Percentiles rank a stretch among this genome's conserved stretches.
phyloP scores from a whole-genome alignment of 139 green algal species.

The Auxenochlorella protothecoides region DNA sequence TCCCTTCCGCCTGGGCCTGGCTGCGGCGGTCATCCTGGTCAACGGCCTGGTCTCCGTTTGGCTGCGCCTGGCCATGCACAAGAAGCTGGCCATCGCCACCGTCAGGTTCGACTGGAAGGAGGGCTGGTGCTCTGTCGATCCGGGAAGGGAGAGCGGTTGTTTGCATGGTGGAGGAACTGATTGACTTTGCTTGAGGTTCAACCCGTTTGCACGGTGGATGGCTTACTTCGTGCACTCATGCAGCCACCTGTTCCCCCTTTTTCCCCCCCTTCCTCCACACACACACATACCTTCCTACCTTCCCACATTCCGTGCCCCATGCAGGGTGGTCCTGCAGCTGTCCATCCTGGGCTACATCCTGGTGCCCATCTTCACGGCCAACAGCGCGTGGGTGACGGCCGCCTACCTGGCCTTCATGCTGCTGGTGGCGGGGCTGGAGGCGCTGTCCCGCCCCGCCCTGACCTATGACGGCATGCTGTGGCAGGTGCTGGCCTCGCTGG shows the following conservation, averaged over 20 bases:
- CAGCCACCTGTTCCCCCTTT: neutral
- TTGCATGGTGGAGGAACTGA: neutral
- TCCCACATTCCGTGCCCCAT: neutral
- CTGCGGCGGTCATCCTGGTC: slow-evolving; percentile 18
- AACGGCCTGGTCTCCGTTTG: slow-evolving; percentile 25
- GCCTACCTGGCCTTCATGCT: slow-evolving; percentile 62
- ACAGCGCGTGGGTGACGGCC: slow-evolving; percentile 40
- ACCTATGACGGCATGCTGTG: slow-evolving; percentile 27
- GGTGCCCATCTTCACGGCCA: slow-evolving; percentile 55
- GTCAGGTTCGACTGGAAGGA: slow-evolving; percentile 9
- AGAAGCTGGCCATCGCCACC: slow-evolving; percentile 16
- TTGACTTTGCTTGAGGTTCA: too few species aligned
- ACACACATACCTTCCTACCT: neutral
- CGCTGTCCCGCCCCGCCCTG: slow-evolving; percentile 33
- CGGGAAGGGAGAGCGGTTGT: neutral
- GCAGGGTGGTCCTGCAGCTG: slow-evolving; percentile 42
- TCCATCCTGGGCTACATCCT: slow-evolving; percentile 63
- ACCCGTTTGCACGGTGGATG: neutral
- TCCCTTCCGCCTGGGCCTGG: slow-evolving; percentile 15
- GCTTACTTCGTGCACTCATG: too few species aligned
- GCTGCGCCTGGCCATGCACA: slow-evolving; percentile 32
- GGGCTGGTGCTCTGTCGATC: neutral
- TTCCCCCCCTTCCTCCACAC: neutral
- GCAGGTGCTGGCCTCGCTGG: slow-evolving; percentile 29
- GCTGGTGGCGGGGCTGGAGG: slow-evolving; percentile 49